Evolutionary conservation across 306 rosid genomes (phyloP), one percentile per base, ranked within the genome.

Genomic region (Hippophae rhamnoides): DNA sequence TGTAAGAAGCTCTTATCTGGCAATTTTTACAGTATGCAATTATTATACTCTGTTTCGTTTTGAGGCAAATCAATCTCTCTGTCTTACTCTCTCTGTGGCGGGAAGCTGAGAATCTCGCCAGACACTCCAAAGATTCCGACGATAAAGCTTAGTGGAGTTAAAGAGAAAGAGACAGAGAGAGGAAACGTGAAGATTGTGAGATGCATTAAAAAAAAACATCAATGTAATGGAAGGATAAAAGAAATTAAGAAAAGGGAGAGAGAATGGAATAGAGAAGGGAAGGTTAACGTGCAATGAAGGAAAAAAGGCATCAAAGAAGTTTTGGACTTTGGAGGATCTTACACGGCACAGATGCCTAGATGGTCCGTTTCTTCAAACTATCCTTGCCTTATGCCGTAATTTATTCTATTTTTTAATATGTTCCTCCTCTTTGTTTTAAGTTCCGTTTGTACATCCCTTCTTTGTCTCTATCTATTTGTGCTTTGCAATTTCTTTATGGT

Each of bases 371-470:
- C 68, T 71, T 61, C 78, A 68, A 75, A 4, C 38, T 72, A 71
- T 63, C 78, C 81, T 68, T 75, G 71, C 76, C 84, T 73, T 79
- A 65, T 72, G 81, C 78, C 84, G 72, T 75, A 79, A 74, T 79
- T 71, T 76, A 76, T 76, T 76, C 76, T n/a, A 8, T 58, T 13
- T 68, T 64, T 54, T 66, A 43, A 5, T 61, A 23, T 47, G 48
- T 46, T 43, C 57, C 40, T 31, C 38, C 38, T 31, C 38, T 52
- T 62, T 10, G 43, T 47, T 78, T 74, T 67, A 67, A 71, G 63
- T 56, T 63, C 72, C 62, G 12, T 49, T 4, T 4, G 4, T 5
- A 13, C 6, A 7, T 46, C 13, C 0, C 13, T 9, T 49, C 26
- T 23, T 9, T 7, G 7, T 49, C 59, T 57, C 43, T 52, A 23